These are phyloP conservation scores for Reutealis trisperma DNA, from an alignment of 345 rosid genomes.

Conservation along the genomic window DNA sequence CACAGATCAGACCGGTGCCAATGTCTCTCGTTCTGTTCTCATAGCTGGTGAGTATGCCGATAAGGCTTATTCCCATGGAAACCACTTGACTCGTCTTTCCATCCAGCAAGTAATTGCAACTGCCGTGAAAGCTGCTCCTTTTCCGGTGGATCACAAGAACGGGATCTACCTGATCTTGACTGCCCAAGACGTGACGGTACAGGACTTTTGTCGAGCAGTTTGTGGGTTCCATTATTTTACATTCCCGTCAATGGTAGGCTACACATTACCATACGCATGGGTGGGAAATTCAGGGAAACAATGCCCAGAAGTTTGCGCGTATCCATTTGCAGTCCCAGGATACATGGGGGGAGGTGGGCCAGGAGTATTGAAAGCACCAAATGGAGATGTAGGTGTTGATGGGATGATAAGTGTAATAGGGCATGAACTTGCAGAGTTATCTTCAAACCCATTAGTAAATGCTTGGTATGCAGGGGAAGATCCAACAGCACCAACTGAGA, in stretches of 20 bases:
- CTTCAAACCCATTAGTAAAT: conserved; percentile 83
- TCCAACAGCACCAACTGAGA: conserved; percentile 94
- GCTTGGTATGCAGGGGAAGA: conserved; percentile 99
- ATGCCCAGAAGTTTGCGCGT: conserved; percentile 95
- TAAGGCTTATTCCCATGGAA: conserved; percentile 57
- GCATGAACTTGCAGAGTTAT: conserved; percentile 86
- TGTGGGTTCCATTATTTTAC: conserved; percentile 98
- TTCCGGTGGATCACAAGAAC: conserved; percentile 80
- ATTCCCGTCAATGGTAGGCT: conserved; percentile 93
- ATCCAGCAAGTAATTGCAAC: conserved; percentile 72
- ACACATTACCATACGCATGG: conserved; percentile 98
- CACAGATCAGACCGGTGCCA: conserved; percentile 95
- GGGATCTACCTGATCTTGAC: conserved; percentile 86
- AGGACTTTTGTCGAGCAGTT: conserved; percentile 92
- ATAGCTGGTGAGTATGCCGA: conserved; percentile 78
- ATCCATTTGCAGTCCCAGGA: conserved; percentile 86
- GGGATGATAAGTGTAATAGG: conserved; percentile 98
- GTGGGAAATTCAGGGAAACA: conserved; percentile 80
- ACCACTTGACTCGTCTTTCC: conserved; percentile 67
- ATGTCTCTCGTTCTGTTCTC: conserved; percentile 64
- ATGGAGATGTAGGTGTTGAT: conserved; percentile 78
- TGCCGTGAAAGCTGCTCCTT: conserved; percentile 66
- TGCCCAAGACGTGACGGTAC: conserved; percentile 68
- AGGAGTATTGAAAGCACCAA: conserved; percentile 60
- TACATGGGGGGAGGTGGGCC: conserved; percentile 85